Base-by-base conservation (phyloP, 23 red algal genomes). In the Agarophyton chilense region DNA sequence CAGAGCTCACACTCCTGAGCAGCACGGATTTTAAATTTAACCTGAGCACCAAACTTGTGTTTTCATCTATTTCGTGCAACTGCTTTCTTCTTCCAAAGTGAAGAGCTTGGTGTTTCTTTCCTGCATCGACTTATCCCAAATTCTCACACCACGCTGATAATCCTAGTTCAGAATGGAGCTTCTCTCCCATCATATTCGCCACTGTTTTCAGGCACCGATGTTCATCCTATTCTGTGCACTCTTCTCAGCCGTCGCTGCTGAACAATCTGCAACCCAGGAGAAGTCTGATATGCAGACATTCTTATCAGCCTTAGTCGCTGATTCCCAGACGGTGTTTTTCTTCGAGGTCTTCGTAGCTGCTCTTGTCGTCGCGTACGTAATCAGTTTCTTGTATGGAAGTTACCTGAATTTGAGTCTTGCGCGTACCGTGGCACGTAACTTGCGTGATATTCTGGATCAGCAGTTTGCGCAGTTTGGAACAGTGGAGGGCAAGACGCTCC, bases 391-490 rank as follows among this genome's bases (percentile, higher is more conserved):
- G 1, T 83, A 46, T 52, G 89, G 89, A n/a, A 46, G 29, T 19
- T 42, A 28, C 28, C 11, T 52, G 16, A 92, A 92, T 62, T 49
- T 66, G 60, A 61, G 41, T 13, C 51, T 92, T 25, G 89, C 89
- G 10, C 63, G 60, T 7, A 47, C 29, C 10, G 50, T 83, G 31
- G 89, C 78, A 10, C 3, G 44, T n/a, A 72, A 33, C 10, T 25
- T 92, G 49, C 52, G 41, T 21, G 65, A 84, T 17, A 46, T 47
- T 34, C 64, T 92, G 63, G 61, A 55, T 36, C 67, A 70, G 18
- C 65, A 92, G 24, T 92, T 92, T 92, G 64, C 47, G 17, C 28
- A 75, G 38, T 73, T 77, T 61, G 89, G 79, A 16, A 66, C 72
- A 14, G 66, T 28, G 31, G 53, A 64, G 19, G 81, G 81, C 21